A percentile compares a stretch with the other conserved stretches of the same genome.
These are phyloP conservation scores for Aspergillus sp. DNA, from an alignment of 2,329 filamentous ascomycete species.

Conservation along the genomic window DNA sequence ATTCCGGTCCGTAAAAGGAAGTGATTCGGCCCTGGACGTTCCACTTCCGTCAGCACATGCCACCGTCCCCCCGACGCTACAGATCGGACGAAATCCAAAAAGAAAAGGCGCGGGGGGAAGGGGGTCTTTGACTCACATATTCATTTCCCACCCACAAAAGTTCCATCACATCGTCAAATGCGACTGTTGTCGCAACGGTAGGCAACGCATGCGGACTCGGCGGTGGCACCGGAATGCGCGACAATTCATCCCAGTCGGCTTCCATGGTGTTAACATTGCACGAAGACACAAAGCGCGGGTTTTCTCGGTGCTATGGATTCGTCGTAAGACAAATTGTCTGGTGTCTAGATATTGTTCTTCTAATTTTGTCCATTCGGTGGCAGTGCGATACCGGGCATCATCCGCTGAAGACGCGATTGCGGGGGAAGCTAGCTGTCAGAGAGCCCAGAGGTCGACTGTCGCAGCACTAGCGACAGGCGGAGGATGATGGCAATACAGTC, in stretches of 20 bases:
- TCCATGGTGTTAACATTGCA: conserved; percentile 38
- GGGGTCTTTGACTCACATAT: conserved; percentile 58
- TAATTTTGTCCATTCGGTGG: conserved; percentile 31
- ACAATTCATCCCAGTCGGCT: conserved; percentile 62
- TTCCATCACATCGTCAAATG: conserved; percentile 86
- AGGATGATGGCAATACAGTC: not conserved
- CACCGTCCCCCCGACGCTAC: too few species aligned
- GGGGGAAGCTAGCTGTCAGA: conserved; percentile 27
- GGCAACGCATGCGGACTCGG: conserved; percentile 68
- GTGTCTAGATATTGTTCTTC: conserved; percentile 8
- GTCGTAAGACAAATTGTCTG: not conserved
- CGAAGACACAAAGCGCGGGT: conserved; percentile 6
- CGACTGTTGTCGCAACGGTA: conserved; percentile 72
- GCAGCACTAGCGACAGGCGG: not conserved
- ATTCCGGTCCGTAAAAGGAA: conserved; percentile 81
- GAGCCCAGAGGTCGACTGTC: not conserved
- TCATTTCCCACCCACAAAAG: conserved; percentile 92
- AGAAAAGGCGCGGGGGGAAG: not conserved
- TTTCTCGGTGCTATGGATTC: not conserved
- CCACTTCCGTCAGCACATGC: not conserved
- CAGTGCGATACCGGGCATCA: conserved; percentile 32
- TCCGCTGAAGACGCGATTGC: conserved; percentile 35
- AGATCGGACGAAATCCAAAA: conserved; percentile 11
- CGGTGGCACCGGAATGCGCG: conserved; percentile 76
- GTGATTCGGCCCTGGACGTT: conserved; percentile 73